phyloP scores from a whole-genome alignment of 108 stramenopile genomes.

The Aurantiochytrium sp. region DNA sequence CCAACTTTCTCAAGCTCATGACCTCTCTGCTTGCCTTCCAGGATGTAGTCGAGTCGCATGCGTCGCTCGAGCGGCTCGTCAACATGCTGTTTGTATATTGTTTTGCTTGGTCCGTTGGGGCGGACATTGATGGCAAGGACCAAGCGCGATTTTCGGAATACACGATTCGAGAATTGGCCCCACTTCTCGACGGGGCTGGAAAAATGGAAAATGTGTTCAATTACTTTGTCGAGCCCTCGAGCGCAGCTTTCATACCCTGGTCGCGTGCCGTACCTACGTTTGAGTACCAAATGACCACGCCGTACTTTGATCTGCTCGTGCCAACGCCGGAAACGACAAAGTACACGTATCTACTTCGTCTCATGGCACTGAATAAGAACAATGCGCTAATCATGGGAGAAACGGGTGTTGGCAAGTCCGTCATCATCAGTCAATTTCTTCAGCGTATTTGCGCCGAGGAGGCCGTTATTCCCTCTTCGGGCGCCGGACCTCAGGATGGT shows the following conservation, averaged over 20 bases:
- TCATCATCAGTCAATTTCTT: constrained; percentile 37
- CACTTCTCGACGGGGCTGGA: neutral
- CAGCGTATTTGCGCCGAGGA: constrained; percentile 25
- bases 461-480: neutral
- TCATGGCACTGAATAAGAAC: neutral
- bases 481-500: no score
- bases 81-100: constrained; percentile 39
- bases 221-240: constrained; percentile 29
- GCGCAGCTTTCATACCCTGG: constrained; percentile 33
- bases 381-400: constrained; percentile 35
- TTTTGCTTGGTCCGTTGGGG: constrained; percentile 44
- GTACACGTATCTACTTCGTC: constrained; percentile 19
- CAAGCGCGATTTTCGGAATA: constrained; percentile 31
- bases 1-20: constrained; percentile 36
- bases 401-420: constrained; percentile 58
- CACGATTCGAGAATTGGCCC: neutral
- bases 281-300: constrained; percentile 24
- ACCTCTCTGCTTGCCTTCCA: constrained; percentile 1
- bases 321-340: constrained; percentile 49
- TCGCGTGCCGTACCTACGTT: constrained; percentile 30
- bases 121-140: constrained; percentile 35
- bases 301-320: constrained; percentile 52
- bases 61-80: constrained; percentile 24
- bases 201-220: constrained; percentile 31
- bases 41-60: constrained; percentile 25